A percentile compares a stretch with the other conserved stretches of the same genome.
Evolutionary conservation across 2,329 filamentous ascomycete genomes (phyloP).

Genomic region (Calonectria hawksworthii): DNA sequence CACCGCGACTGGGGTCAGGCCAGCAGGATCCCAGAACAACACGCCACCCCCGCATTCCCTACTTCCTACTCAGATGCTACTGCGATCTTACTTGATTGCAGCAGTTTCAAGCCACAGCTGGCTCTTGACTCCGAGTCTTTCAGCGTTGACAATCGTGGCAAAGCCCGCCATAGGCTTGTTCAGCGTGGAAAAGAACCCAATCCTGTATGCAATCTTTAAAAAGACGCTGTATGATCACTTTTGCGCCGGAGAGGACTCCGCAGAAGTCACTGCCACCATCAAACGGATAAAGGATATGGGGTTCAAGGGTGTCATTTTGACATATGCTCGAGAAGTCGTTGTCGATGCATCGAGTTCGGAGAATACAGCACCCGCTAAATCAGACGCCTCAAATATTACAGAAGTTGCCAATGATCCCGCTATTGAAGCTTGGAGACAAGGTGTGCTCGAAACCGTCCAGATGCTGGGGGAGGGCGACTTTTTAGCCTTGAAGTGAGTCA

Average conservation of each 20-base stretch:
- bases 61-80: constrained; percentile 52
- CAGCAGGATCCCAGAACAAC: constrained; percentile 48
- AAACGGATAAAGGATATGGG: constrained; percentile 62
- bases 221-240: constrained; percentile 68
- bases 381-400: constrained; percentile 38
- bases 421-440: constrained; percentile 54
- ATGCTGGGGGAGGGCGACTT: constrained; percentile 51
- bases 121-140: constrained; percentile 53
- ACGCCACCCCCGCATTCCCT: constrained; percentile 56
- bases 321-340: constrained; percentile 62
- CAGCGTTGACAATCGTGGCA: constrained; percentile 52
- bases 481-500: constrained; percentile 55
- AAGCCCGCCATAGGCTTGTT: constrained; percentile 52
- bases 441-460: constrained; percentile 48
- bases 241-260: constrained; percentile 64
- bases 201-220: constrained; percentile 62
- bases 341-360: constrained; percentile 49
- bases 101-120: constrained; percentile 58
- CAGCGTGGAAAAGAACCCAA: constrained; percentile 65
- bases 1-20: neutral
- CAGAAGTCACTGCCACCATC: constrained; percentile 59
- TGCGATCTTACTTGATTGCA: constrained; percentile 58
- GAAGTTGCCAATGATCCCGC: constrained; percentile 57
- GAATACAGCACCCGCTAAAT: neutral
- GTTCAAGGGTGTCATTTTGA: constrained; percentile 69